A percentile compares a stretch with the other conserved stretches of the same genome.
Evolutionary conservation across 176 grass and related monocot genomes (phyloP).

Genomic region (Eleusine coracana): DNA sequence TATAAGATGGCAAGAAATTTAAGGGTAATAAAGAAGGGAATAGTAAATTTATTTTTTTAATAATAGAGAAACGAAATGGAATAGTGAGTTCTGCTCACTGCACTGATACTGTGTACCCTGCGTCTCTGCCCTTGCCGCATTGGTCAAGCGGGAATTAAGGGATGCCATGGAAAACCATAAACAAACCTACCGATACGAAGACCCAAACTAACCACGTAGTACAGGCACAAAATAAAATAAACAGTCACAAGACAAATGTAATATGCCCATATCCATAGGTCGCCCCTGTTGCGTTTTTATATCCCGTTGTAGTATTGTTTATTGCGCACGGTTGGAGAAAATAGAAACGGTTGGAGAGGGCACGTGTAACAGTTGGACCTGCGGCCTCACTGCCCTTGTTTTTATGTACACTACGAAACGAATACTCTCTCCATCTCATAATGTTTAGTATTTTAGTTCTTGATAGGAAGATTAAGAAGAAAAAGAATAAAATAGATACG

Average conservation of each 20-base stretch:
- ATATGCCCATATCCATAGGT: background rate
- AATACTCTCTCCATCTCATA: too few species aligned
- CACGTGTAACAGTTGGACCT: too few species aligned
- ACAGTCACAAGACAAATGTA: background rate
- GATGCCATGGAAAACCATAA: background rate
- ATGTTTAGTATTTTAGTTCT: too few species aligned
- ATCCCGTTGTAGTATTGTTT: background rate
- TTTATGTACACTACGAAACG: too few species aligned
- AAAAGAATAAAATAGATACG: too few species aligned
- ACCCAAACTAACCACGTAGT: background rate
- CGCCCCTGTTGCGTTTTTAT: background rate
- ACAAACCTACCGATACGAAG: background rate
- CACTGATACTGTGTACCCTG: background rate
- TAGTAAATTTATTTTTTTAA: too few species aligned
- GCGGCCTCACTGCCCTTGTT: too few species aligned
- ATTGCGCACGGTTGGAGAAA: background rate
- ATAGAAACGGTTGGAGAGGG: too few species aligned
- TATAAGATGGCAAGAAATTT: too few species aligned
- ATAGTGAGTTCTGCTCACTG: background rate
- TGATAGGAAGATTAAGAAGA: too few species aligned
- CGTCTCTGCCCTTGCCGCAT: background rate
- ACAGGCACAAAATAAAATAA: background rate
- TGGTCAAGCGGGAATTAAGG: slow-evolving; percentile 28
- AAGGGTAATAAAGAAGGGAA: too few species aligned
- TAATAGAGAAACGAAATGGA: too few species aligned